These are phyloP conservation scores for Atkinsonella hypoxylon DNA, from an alignment of 2,329 filamentous ascomycete genomes.

Conservation along the genomic window DNA sequence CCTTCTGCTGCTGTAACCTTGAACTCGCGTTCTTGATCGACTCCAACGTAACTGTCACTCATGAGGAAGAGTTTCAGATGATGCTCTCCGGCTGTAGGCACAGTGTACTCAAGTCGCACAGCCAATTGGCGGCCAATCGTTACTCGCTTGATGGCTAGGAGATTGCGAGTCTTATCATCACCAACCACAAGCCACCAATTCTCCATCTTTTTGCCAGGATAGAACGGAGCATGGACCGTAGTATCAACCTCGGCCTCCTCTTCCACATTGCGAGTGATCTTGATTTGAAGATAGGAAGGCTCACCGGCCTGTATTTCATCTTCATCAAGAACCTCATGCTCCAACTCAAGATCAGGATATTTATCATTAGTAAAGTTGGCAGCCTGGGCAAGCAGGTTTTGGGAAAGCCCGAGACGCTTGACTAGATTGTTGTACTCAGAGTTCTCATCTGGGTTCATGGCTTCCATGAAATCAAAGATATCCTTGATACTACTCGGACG, in stretches of 20 bases:
- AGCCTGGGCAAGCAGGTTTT: conserved; percentile 75
- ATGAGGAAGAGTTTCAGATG: conserved; percentile 87
- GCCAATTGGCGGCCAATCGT: conserved; percentile 71
- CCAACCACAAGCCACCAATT: conserved; percentile 98
- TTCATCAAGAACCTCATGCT: conserved; percentile 73
- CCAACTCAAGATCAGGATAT: conserved; percentile 88
- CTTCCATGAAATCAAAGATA: conserved; percentile 96
- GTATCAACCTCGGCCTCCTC: conserved; percentile 60
- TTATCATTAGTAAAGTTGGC: conserved; percentile 92
- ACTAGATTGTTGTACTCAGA: conserved; percentile 67
- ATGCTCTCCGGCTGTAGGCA: conserved; percentile 73
- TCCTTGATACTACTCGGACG: conserved; percentile 59
- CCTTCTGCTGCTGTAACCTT: conserved; percentile 76
- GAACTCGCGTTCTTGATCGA: conserved; percentile 91
- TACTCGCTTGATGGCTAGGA: conserved; percentile 89
- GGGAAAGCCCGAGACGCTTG: conserved; percentile 64
- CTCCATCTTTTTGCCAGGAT: conserved; percentile 82
- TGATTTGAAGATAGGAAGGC: conserved; percentile 71
- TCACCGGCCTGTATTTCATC: conserved; percentile 71
- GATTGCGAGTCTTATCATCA: conserved; percentile 75
- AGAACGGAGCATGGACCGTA: conserved; percentile 90
- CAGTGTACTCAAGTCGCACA: conserved; percentile 75
- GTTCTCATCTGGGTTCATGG: conserved; percentile 94
- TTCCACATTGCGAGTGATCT: conserved; percentile 71
- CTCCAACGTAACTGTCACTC: conserved; percentile 93